A percentile compares a stretch with the other conserved stretches of the same genome.
Conservation (phyloP, 2,329 filamentous ascomycete species). For the Phyllosticta citrichinensis region DNA sequence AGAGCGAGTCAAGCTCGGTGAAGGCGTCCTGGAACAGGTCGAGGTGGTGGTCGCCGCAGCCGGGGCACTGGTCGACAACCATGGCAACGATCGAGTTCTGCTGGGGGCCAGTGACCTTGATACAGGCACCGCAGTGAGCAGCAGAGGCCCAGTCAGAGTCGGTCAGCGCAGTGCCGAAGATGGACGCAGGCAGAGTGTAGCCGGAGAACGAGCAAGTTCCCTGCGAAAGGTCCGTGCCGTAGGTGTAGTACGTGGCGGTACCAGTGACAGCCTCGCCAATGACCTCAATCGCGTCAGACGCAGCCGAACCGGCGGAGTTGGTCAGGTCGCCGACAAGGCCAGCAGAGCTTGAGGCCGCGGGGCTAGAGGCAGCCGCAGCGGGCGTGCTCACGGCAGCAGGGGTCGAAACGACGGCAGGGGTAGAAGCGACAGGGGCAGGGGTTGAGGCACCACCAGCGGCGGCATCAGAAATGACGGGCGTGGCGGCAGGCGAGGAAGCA, state of each 20-base stretch:
- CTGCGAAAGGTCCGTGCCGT: slow-evolving; percentile 37
- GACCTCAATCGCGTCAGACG: background rate
- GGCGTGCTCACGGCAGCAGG: background rate
- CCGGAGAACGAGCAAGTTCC: slow-evolving; percentile 55
- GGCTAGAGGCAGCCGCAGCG: slow-evolving; percentile 1
- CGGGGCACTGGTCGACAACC: slow-evolving; percentile 51
- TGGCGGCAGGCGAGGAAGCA: background rate
- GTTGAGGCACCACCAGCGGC: background rate
- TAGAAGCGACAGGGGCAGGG: background rate
- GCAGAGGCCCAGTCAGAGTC: slow-evolving; percentile 47
- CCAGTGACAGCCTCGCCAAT: slow-evolving; percentile 14
- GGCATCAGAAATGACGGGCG: background rate
- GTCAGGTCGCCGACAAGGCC: background rate
- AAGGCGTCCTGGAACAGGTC: slow-evolving; percentile 48
- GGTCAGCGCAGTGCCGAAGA: slow-evolving; percentile 54
- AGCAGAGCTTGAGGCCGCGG: slow-evolving; percentile 1
- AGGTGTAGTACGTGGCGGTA: slow-evolving; percentile 23
- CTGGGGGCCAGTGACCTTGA: slow-evolving; percentile 47
- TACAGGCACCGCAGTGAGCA: slow-evolving; percentile 51
- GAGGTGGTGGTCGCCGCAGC: slow-evolving; percentile 44
- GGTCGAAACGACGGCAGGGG: background rate
- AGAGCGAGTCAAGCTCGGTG: slow-evolving; percentile 33
- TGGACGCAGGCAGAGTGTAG: slow-evolving; percentile 49
- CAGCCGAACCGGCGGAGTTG: background rate
- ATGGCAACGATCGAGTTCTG: slow-evolving; percentile 54